These are phyloP conservation scores for Chionographis japonica DNA, from an alignment of 106 monocot genomes.

Conservation along the genomic window DNA sequence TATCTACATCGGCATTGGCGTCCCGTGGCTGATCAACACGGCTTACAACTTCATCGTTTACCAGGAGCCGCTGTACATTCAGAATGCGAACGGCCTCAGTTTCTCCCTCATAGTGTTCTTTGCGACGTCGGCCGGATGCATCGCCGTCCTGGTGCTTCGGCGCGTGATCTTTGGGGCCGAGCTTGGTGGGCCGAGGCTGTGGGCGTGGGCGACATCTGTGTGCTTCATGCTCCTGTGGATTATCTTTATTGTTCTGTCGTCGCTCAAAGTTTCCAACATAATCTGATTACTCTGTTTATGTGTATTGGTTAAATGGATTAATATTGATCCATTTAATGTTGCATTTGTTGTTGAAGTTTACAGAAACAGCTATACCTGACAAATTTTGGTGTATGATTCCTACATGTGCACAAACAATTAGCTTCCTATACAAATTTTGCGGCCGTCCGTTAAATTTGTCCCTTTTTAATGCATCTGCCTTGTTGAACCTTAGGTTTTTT, in stretches of 20 bases:
- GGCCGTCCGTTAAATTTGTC: too few species aligned
- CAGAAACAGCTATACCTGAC: too few species aligned
- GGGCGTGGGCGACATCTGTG: constrained; percentile 65
- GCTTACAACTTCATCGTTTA: constrained; percentile 55
- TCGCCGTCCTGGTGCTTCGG: constrained; percentile 57
- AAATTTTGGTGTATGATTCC: too few species aligned
- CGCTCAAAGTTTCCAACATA: constrained; percentile 52
- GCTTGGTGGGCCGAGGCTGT: constrained; percentile 68
- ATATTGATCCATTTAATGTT: too few species aligned
- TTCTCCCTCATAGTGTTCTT: constrained; percentile 84
- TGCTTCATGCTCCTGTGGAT: constrained; percentile 78
- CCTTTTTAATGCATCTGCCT: too few species aligned
- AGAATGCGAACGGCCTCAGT: constrained; percentile 60
- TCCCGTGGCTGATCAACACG: constrained; percentile 79
- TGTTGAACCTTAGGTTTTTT: too few species aligned
- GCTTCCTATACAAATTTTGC: too few species aligned
- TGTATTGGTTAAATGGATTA: too few species aligned
- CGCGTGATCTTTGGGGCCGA: constrained; percentile 61
- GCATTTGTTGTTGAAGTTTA: too few species aligned
- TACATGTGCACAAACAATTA: too few species aligned
- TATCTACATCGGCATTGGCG: constrained; percentile 76
- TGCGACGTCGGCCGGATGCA: constrained; percentile 62
- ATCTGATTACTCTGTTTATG: constrained; percentile 27
- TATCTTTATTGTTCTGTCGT: constrained; percentile 65
- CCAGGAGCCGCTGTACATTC: constrained; percentile 46